Conservation (phyloP, 1,139 yeast species). For the Nadsonia starkeyi-henricii region DNA sequence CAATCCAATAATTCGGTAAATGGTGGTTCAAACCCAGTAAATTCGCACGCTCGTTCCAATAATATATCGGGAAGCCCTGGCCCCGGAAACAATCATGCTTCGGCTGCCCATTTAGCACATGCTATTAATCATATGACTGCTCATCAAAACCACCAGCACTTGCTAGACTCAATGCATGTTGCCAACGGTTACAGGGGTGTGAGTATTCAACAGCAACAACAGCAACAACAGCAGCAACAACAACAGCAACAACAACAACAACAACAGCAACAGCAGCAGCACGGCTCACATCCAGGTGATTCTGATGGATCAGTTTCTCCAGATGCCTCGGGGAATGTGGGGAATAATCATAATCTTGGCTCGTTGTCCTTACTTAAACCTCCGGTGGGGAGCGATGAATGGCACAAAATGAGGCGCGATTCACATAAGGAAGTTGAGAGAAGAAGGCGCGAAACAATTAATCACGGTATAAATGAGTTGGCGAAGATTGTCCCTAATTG, state of each 20-base stretch:
- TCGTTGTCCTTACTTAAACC: constrained; percentile 19
- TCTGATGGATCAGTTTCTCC: constrained; percentile 1
- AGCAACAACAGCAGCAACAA: neutral
- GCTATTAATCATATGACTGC: constrained; percentile 5
- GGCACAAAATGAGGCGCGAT: constrained; percentile 75
- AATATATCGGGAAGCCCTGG: neutral
- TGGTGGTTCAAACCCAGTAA: neutral
- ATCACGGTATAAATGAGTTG: constrained; percentile 74
- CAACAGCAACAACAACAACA: neutral
- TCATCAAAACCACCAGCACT: constrained; percentile 5
- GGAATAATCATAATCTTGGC: neutral
- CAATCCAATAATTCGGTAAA: neutral
- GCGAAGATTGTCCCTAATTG: constrained; percentile 74
- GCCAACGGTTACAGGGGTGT: neutral
- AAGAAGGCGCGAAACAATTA: constrained; percentile 86
- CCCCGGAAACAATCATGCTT: neutral
- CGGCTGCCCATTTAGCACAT: neutral
- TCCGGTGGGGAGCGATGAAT: constrained; percentile 56
- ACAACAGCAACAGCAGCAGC: constrained; percentile 3
- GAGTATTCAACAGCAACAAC: neutral
- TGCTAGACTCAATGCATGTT: constrained; percentile 1
- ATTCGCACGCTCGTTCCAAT: too few relatives aligned
- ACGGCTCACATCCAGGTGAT: constrained; percentile 1
- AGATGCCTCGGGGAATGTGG: neutral
- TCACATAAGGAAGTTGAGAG: constrained; percentile 97